Evolutionary conservation across 2,329 filamentous ascomycete genomes (phyloP).

Genomic region (Colletotrichum spaethianum): DNA sequence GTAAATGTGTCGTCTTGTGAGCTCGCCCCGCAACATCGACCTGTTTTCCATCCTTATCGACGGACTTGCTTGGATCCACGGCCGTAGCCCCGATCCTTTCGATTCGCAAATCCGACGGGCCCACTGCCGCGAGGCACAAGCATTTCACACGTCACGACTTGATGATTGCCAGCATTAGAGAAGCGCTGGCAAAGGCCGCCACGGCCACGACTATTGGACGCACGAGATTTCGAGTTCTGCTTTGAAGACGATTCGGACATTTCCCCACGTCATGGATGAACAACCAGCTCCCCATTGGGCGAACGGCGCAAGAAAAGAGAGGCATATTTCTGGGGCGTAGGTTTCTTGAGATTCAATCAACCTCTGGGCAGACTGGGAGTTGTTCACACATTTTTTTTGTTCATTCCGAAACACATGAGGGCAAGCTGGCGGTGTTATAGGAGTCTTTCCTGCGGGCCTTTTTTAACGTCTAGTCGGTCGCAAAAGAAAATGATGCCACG

Average conservation of each 20-base stretch:
- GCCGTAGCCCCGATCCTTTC: conserved; percentile 22
- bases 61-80: conserved; percentile 35
- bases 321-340: conserved; percentile 41
- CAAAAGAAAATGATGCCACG: conserved; percentile 40
- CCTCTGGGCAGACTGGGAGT: conserved; percentile 41
- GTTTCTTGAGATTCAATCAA: conserved; percentile 42
- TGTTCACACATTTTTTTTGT: conserved; percentile 25
- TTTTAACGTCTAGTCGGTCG: conserved; percentile 32
- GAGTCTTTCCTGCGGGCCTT: conserved; percentile 36
- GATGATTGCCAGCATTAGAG: conserved; percentile 43
- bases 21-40: conserved; percentile 8
- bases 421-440: conserved; percentile 41
- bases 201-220: conserved; percentile 41
- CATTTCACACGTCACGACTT: conserved; percentile 42
- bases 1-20: conserved; percentile 43
- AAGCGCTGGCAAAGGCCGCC: conserved; percentile 39
- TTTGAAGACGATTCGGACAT: conserved; percentile 42
- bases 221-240: conserved; percentile 40
- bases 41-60: conserved; percentile 11
- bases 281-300: conserved; percentile 39
- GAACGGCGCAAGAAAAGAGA: conserved; percentile 44
- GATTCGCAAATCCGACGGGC: conserved; percentile 35
- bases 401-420: conserved; percentile 42
- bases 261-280: conserved; percentile 39
- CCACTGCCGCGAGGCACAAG: conserved; percentile 37